Evolutionary conservation across 768 basidiomycete species (phyloP), one percentile per base, ranked within the genome.

Genomic region (Calocybe gangraenosa): DNA sequence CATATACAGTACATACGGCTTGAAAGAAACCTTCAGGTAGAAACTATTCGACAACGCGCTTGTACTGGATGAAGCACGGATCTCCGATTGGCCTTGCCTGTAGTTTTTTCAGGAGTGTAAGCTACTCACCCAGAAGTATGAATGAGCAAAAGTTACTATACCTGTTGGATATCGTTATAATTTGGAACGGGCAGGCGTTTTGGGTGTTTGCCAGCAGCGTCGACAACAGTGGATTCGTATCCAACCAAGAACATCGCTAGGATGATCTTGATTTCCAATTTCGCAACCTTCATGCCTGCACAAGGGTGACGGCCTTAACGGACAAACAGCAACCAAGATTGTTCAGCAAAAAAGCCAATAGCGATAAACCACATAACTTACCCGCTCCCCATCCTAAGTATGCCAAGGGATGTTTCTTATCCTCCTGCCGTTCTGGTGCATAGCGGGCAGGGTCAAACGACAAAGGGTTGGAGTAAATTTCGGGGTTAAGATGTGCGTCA

Each of bases 381-480:
- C 68, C 70, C 34, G 59, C 66, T 17, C 69, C 70, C 68, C 69
- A 71, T 2, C 64, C 70, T 9, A 71, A 42, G 45, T 52, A 73
- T 5, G 58, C 54, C 31, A 14, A 35, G 6, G 33, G 4, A 6
- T 35, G 14, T 35, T 17, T 35, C 17, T 17, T 13, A n/a, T 35
- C 33, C 33, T 35, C 33, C 33, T 35, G 14, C 33, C 33, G 5
- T 4, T 35, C 33, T 28, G 25, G 6, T 28, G 5, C 6, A 28
- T 28, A 28, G 6, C 25, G 25, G 25, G 5, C 11, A 28, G 33
- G 33, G 17, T 35, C 33, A 35, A 35, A 35, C n/a, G 6, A 5
- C 6, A 6, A 4, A 7, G 33, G 33, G n/a, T 17, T 64, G 3
- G 60, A 39, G 47, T 71, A 70, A n/a, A 68, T 60, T 15, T 61